Evolutionary conservation across 805 yeast species (phyloP), one percentile per base, ranked within the genome.

Genomic region (Starmera dryadoides): DNA sequence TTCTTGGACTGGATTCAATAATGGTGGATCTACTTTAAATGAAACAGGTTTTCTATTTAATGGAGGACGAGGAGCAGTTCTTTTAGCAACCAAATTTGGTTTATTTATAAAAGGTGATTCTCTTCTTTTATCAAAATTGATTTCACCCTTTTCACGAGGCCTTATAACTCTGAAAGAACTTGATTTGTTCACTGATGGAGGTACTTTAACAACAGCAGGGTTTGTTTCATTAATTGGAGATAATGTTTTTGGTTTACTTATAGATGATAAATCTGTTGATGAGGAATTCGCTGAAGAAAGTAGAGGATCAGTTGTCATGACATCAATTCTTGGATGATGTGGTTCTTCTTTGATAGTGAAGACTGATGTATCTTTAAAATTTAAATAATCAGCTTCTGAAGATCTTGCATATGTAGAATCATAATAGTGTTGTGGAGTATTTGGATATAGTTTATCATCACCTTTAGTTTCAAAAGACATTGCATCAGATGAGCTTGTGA

Each of bases 91-190:
- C 18, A 84, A 63, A 40, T 66, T 73, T 1, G 79, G 71, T 2
- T 63, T 62, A 16, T 63, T 55, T 16, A 65, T 77, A 51, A 74
- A 84, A 2, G 95, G 94, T 1, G 95, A 81, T 34, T 76, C 77
- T 33, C 95, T 63, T 37, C 87, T 68, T 48, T 82, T 77, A 50
- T 86, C 93, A 53, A 86, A 86, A 57, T 88, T 88, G 43, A 86
- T 86, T 50, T 84, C 95, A 26, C 73, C 66, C 12, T 73, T 75
- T n/a, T 73, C 77, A 19, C 76, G 73, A 9, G 70, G 71, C 25
- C 89, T 62, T 8, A 86, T 71, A 1, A 86, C 80, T 42, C 81
- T 69, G 55, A 86, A 86, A 0, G 86, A 65, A 32, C 73, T 65
- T 17, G 52, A 53, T 23, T 46, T 45, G 17, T 44, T 31, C n/a